phyloP scores from a whole-genome alignment of 83 land plant species.

The Picea abies region DNA sequence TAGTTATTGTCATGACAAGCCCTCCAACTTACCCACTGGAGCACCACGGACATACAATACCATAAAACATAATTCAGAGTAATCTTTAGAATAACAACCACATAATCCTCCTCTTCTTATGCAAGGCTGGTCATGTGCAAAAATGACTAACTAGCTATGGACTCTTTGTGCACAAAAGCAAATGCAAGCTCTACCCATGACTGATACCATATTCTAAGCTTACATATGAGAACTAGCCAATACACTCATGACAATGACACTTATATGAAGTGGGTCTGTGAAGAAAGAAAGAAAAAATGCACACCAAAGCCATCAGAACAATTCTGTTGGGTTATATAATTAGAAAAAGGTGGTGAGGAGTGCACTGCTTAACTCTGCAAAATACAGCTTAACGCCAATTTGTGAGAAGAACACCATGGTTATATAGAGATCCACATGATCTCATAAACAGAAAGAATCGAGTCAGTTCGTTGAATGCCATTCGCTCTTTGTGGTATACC shows the following conservation, averaged over 20 bases:
- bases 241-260: background rate
- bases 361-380: background rate
- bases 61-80: background rate
- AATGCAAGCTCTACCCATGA: background rate
- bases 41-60: background rate
- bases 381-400: background rate
- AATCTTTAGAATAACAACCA: background rate
- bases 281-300: background rate
- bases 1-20: too few relatives aligned
- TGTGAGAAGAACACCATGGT: background rate
- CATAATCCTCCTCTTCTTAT: background rate
- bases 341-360: conserved; percentile 1
- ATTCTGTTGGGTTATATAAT: background rate
- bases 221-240: background rate
- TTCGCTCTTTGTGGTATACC: background rate
- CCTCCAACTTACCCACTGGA: too few relatives aligned
- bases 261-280: background rate
- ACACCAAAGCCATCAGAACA: background rate
- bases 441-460: background rate
- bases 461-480: background rate
- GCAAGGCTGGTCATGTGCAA: background rate
- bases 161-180: background rate
- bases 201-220: background rate
- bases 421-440: background rate
- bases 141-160: background rate